These are phyloP conservation scores for Tephrocybe sp. DNA, from an alignment of 768 basidiomycete genomes.

Conservation along the genomic window DNA sequence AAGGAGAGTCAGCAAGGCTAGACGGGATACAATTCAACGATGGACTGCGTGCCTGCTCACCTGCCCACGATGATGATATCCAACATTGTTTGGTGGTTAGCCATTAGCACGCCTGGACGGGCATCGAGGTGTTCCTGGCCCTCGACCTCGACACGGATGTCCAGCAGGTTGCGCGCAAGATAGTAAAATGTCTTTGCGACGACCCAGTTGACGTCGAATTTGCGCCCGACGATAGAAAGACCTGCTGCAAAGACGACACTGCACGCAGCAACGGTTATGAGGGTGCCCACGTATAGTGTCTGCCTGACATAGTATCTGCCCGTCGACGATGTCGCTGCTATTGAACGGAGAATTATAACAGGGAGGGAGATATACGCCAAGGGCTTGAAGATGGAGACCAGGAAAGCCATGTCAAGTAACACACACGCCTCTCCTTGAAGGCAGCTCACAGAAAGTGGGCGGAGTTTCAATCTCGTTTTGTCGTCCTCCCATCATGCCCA, in stretches of 20 bases:
- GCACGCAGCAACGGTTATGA: conserved; percentile 71
- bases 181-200: conserved; percentile 85
- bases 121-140: conserved; percentile 78
- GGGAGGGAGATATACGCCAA: conserved; percentile 80
- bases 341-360: conserved; percentile 58
- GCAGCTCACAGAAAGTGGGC: conserved; percentile 8
- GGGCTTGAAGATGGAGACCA: conserved; percentile 62
- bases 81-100: conserved; percentile 93
- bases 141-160: conserved; percentile 75
- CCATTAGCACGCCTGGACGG: conserved; percentile 75
- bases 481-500: conserved; percentile 3
- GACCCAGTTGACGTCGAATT: conserved; percentile 79
- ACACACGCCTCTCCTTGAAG: conserved; percentile 11
- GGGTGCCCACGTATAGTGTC: conserved; percentile 68
- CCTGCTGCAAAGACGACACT: conserved; percentile 68
- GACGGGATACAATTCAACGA: not conserved
- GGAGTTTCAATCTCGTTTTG: conserved; percentile 19
- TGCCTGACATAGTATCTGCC: conserved; percentile 74
- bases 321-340: conserved; percentile 53
- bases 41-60: conserved; percentile 47
- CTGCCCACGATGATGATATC: conserved; percentile 82
- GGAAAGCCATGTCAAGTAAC: conserved; percentile 56
- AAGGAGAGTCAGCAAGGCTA: not conserved
- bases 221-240: conserved; percentile 64
- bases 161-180: conserved; percentile 61